Evolutionary conservation across 2,329 filamentous ascomycete genomes (phyloP), one percentile per base, ranked within the genome.

Genomic region (Sporothrix phasma): DNA sequence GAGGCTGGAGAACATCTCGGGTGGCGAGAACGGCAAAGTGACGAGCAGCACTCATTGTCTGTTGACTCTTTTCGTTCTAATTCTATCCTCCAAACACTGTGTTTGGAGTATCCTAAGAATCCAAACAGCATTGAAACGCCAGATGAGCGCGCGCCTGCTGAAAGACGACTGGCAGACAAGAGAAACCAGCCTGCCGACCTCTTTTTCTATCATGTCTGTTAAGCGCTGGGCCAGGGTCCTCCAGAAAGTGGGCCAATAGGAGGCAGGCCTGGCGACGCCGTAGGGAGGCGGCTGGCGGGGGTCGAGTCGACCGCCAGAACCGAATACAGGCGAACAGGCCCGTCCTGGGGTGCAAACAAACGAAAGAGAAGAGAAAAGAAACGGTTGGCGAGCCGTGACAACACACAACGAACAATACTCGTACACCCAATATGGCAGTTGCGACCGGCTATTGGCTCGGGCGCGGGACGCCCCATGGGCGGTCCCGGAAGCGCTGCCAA

Each of bases 401-500:
- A n/a, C n/a, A n/a, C 47, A 19, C 31, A 19, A 5, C n/a, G 41
- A 43, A 43, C 41, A 41, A 19, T 24, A 11, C 7, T 37, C 58
- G 13, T n/a, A n/a, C n/a, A 8, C 31, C 5, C 31, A 47, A 37
- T n/a, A 49, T 39, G 45, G 59, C 59, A 47, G 45, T 22, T n/a
- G 39, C 39, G 61, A 24, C 61, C 49, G 22, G 37, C 26, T 11
- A 63, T 63, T 63, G 61, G 61, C 61, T 53, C n/a, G 39, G 49
- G 49, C 29, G 26, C 61, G 41, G 51, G 51, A 54, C 19, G 39
- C 17, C 41, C 58, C 56, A 41, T 49, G 43, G 43, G 58, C 58
- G 58, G 41, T 26, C 47, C 51, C 53, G 47, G 43, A 37, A 60
- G 53, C 47, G 29, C 19, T 26, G 10, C 66, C 63, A 67, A 65